Conservation (phyloP, 495 filamentous ascomycete genomes). For the Parmelia sp. region DNA sequence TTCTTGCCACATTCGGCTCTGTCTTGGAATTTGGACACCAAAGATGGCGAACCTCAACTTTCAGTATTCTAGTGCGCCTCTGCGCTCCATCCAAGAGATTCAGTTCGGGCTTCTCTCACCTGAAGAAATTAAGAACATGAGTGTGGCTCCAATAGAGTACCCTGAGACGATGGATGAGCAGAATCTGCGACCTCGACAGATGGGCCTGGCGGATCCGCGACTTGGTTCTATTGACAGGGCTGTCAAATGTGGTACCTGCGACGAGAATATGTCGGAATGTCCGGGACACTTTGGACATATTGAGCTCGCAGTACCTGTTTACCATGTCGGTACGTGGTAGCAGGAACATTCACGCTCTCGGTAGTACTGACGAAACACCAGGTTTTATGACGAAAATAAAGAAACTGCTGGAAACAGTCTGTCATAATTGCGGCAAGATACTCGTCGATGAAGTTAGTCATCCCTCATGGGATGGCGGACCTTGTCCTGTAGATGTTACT, state of each 20-base stretch:
- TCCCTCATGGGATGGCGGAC: slow-evolving; percentile 51
- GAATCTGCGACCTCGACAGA: slow-evolving; percentile 74
- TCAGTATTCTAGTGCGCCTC: slow-evolving; percentile 83
- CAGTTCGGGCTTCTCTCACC: slow-evolving; percentile 96
- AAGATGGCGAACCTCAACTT: slow-evolving; percentile 94
- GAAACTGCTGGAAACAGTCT: slow-evolving; percentile 95
- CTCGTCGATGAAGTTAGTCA: slow-evolving; percentile 89
- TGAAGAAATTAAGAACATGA: slow-evolving; percentile 97
- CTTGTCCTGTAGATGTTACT: slow-evolving; percentile 52
- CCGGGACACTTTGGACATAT: slow-evolving; percentile 98
- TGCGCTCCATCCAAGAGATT: slow-evolving; percentile 94
- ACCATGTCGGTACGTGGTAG: slow-evolving; percentile 61
- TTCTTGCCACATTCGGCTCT: slow-evolving; percentile 10
- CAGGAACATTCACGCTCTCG: neutral
- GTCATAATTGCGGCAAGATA: slow-evolving; percentile 96
- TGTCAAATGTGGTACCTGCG: slow-evolving; percentile 90
- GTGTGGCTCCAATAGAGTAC: slow-evolving; percentile 84
- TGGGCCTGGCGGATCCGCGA: slow-evolving; percentile 87
- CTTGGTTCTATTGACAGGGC: slow-evolving; percentile 92
- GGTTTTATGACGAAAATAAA: slow-evolving; percentile 96
- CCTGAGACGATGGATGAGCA: slow-evolving; percentile 99
- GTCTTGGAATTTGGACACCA: slow-evolving; percentile 26
- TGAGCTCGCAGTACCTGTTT: slow-evolving; percentile 90
- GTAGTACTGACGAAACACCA: slow-evolving; percentile 36
- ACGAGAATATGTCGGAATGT: slow-evolving; percentile 89